A percentile compares a stretch with the other conserved stretches of the same genome.
These are phyloP conservation scores for Rhodotorula sphaerocarpa DNA, from an alignment of 768 basidiomycete species.

Conservation along the genomic window DNA sequence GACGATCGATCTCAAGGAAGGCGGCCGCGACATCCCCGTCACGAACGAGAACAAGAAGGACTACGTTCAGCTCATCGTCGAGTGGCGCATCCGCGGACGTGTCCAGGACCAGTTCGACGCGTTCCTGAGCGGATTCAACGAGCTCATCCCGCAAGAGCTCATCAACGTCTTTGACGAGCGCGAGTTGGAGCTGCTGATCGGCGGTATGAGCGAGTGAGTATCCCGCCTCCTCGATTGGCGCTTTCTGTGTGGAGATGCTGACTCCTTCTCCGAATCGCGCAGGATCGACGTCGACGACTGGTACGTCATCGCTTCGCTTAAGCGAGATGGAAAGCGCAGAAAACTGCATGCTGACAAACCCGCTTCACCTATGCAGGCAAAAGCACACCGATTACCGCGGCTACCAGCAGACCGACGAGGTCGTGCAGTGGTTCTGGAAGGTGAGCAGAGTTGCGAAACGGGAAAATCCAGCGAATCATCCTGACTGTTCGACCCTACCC, in stretches of 20 bases:
- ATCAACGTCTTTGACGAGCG: conserved; percentile 98
- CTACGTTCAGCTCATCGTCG: conserved; percentile 87
- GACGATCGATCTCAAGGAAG: conserved; percentile 86
- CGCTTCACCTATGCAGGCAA: conserved; percentile 77
- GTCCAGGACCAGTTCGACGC: conserved; percentile 98
- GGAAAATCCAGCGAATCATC: too few relatives aligned
- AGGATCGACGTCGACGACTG: conserved; percentile 6
- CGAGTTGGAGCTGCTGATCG: conserved; percentile 91
- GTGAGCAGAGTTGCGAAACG: conserved; percentile 44
- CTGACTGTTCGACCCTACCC: too few relatives aligned
- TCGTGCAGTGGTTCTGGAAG: conserved; percentile 99
- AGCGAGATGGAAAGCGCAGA: conserved; percentile 66
- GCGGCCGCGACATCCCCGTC: conserved; percentile 74
- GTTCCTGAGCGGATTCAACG: conserved; percentile 99
- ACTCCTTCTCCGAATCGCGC: background rate
- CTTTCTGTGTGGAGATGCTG: background rate
- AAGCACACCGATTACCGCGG: conserved; percentile 99
- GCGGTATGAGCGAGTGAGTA: conserved; percentile 84
- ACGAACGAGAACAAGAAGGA: conserved; percentile 99
- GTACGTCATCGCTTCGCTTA: too few relatives aligned
- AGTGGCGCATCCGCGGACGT: conserved; percentile 93
- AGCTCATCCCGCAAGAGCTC: conserved; percentile 93
- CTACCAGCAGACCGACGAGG: conserved; percentile 74
- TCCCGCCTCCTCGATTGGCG: too few relatives aligned
- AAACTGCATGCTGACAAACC: too few relatives aligned